Percentiles rank a stretch among this genome's conserved stretches.
Evolutionary conservation across 495 filamentous ascomycete genomes (phyloP).

Genomic region (Pseudomonodictys pantanalensis): DNA sequence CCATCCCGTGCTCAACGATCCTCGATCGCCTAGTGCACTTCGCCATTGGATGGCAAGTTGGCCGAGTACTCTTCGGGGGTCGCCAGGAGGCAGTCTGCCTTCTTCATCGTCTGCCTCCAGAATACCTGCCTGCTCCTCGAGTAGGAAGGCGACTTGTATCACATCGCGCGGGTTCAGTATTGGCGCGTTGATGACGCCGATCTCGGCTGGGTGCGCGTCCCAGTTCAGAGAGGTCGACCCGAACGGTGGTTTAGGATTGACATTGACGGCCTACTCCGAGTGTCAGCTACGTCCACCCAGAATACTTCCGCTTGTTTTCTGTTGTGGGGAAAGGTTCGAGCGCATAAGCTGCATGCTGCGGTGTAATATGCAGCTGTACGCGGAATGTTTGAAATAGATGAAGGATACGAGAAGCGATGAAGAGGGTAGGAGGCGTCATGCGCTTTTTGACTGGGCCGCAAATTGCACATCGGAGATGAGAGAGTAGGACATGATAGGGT

Average conservation of each 20-base stretch:
- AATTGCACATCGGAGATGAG: too few relatives aligned
- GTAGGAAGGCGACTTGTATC: conserved; percentile 84
- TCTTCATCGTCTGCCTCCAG: conserved; percentile 49
- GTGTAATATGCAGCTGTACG: too few relatives aligned
- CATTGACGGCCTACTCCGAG: conserved; percentile 47
- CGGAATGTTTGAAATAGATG: conserved; percentile 12
- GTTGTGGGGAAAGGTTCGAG: too few relatives aligned
- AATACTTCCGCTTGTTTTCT: too few relatives aligned
- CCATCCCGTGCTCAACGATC: conserved; percentile 82
- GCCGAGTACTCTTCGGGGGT: conserved; percentile 68
- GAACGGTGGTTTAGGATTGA: conserved; percentile 57
- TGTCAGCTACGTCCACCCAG: conserved; percentile 4
- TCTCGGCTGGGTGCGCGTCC: conserved; percentile 45
- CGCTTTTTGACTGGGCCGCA: too few relatives aligned
- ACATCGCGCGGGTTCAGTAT: conserved; percentile 81
- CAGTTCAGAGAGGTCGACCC: conserved; percentile 57
- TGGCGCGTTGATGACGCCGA: conserved; percentile 47
- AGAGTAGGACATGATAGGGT: too few relatives aligned
- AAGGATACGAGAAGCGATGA: background rate
- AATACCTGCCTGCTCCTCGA: conserved; percentile 60
- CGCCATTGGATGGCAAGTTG: conserved; percentile 85
- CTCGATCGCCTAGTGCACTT: conserved; percentile 83
- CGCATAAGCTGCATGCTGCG: too few relatives aligned
- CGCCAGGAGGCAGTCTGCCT: conserved; percentile 34
- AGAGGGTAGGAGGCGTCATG: too few relatives aligned